Base-by-base conservation (phyloP, 78 protist species). In the Capsaspora owczarzaki region DNA sequence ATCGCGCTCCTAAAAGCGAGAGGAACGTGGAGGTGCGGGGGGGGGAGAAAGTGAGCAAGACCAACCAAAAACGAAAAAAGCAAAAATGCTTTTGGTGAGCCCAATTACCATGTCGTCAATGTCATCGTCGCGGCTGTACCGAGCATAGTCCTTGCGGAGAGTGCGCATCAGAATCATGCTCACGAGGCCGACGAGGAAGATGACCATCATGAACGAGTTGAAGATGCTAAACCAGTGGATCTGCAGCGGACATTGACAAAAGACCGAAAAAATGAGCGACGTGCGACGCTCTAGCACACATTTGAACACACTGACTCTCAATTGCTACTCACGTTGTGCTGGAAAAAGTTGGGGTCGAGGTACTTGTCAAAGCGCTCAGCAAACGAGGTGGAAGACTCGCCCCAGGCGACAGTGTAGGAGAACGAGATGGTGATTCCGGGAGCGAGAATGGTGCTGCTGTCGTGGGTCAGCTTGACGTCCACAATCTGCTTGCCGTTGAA, bases 161-260 rank as follows among this genome's bases (percentile, higher is more conserved):
- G 92, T 90, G 51, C 95, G 87, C 83, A 86, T 68, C 42, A 94
- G 82, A 60, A 92, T 89, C 76, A 81, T 78, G 61, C 37, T 19
- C 41, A 92, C 93, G 60, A 90, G 76, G 25, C 97, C 95, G 27
- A 76, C 87, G 29, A 94, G 85, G 82, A 94, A 89, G 22, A 90
- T 38, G 53, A 94, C 94, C 94, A 94, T 90, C 95, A 94, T 92
- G 82, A 92, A 88, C 43, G 92, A 82, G 79, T 94, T 94, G 90
- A 91, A 87, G 56, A 94, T 84, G 29, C 93, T 76, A 68, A 92
- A 90, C 95, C 93, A 93, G 80, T 91, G 96, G 74, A 93, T 93
- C 89, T 88, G 53, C 44, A 33, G 2, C 63, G 56, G 0, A 4
- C 74, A 12, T 10, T 0, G 2, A 0, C 2, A 2, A 70, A 0